Evolutionary conservation across 495 filamentous ascomycete species (phyloP).

Genomic region (Hypoxylon lienhwacheense): DNA sequence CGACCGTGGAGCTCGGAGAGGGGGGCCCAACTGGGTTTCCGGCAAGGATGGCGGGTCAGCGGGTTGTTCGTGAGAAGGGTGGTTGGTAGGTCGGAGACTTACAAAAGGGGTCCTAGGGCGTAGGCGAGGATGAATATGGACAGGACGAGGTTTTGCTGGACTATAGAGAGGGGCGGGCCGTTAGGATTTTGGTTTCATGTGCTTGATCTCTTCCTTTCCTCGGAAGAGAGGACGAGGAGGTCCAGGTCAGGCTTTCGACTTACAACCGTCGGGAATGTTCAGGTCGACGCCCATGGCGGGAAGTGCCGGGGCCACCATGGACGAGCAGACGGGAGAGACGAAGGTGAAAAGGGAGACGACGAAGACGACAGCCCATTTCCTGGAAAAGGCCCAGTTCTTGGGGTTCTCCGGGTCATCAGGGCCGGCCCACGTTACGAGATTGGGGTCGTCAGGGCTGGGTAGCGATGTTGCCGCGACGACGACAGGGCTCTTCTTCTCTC

Average conservation of each 20-base stretch:
- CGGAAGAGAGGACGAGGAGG: not conserved
- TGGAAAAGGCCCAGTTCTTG: conserved; percentile 55
- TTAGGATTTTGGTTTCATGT: not conserved
- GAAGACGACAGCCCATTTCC: conserved; percentile 68
- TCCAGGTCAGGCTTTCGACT: too few relatives aligned
- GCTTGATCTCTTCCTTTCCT: too few relatives aligned
- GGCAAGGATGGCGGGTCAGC: conserved; percentile 31
- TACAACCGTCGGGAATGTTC: conserved; percentile 53
- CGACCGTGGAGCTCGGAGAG: conserved; percentile 68
- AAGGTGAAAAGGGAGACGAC: conserved; percentile 65
- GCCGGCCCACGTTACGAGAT: conserved; percentile 48
- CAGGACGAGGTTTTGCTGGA: conserved; percentile 61
- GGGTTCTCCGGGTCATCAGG: conserved; percentile 62
- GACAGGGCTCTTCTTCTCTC: conserved; percentile 23
- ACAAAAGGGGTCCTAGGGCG: conserved; percentile 45
- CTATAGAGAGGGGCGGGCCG: conserved; percentile 15
- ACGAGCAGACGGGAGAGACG: conserved; percentile 66
- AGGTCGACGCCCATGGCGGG: conserved; percentile 60
- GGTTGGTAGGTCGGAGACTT: conserved; percentile 32
- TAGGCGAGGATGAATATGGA: conserved; percentile 79
- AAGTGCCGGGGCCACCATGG: conserved; percentile 74
- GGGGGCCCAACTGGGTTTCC: conserved; percentile 56
- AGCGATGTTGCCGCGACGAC: conserved; percentile 2
- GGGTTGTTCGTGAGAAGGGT: conserved; percentile 34
- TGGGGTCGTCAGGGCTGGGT: conserved; percentile 30